Conservation (phyloP, 495 filamentous ascomycete genomes). For the Aspergillus olivimuriae region DNA sequence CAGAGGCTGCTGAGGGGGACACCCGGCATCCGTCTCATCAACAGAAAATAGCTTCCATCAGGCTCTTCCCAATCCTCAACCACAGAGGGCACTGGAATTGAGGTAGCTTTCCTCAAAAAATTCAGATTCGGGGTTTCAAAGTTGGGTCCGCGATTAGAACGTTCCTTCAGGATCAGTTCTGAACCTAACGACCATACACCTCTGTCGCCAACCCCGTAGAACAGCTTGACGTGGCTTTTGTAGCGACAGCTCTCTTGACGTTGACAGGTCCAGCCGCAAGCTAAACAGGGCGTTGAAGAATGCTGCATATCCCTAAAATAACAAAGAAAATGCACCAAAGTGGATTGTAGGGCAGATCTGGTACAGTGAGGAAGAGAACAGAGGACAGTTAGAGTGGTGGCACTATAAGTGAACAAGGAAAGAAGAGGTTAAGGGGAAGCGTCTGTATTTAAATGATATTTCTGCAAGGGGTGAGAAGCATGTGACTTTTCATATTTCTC, state of each 20-base stretch:
- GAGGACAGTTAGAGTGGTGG: too few relatives aligned
- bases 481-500: too few relatives aligned
- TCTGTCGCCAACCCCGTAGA: constrained; percentile 25
- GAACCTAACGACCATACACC: constrained; percentile 29
- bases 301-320: too few relatives aligned
- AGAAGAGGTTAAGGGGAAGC: too few relatives aligned
- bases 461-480: too few relatives aligned
- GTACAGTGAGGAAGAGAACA: too few relatives aligned
- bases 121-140: constrained; percentile 14
- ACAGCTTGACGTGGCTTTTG: constrained; percentile 26
- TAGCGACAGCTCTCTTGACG: constrained; percentile 20
- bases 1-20: constrained; percentile 17
- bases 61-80: constrained; percentile 17
- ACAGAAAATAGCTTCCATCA: neutral
- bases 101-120: constrained; percentile 16
- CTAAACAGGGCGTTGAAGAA: constrained; percentile 10
- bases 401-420: too few relatives aligned
- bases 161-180: constrained; percentile 24
- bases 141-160: constrained; percentile 1
- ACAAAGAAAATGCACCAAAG: too few relatives aligned
- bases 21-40: constrained; percentile 20
- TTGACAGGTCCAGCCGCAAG: constrained; percentile 20
- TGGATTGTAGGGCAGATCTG: too few relatives aligned
- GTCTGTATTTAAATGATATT: too few relatives aligned
- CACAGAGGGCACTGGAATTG: constrained; percentile 19